Evolutionary conservation across 345 rosid species (phyloP), one percentile per base, ranked within the genome.

Genomic region (Euphorbia tirucalli): DNA sequence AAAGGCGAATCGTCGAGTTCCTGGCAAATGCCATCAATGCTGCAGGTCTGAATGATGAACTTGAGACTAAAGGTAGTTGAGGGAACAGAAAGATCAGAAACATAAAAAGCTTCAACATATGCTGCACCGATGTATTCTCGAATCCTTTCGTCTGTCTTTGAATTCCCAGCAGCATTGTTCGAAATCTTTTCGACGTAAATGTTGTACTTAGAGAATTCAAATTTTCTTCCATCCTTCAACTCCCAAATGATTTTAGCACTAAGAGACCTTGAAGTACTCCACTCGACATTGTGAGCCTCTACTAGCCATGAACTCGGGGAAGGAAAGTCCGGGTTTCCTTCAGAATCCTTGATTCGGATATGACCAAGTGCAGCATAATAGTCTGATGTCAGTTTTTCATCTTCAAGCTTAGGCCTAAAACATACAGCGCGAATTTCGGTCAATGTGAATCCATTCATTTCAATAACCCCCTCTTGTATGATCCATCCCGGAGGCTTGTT

Each of bases 341-440:
- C 69, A 19, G 50, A 41, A 71, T 55, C 80, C 75, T 39, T 77
- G 43, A 84, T 76, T 59, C 79, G 52, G 60, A 93, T 75, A 69
- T 88, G 82, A 5, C n/a, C n/a, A n/a, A n/a, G n/a, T n/a, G n/a
- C n/a, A n/a, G n/a, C n/a, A n/a, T n/a, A n/a, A n/a, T n/a, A n/a
- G n/a, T 97, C 96, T 21, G 89, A 93, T 25, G 84, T 76, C 15
- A 92, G 91, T 46, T 37, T 19, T 13, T 37, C 25, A 11, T 9
- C 18, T 63, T 78, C 75, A 7, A 70, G 76, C 57, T 67, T 71
- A 59, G 81, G 65, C 74, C 56, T 70, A 87, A 87, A 86, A 88
- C 98, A 91, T 48, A 88, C 39, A 43, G 87, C 87, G 1, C 71
- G 70, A 74, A 88, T 91, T 75, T 83, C 89, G 22, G 84, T 86